These are phyloP conservation scores for Coccomyxa sp. DNA, from an alignment of 139 green algal genomes.

Conservation along the genomic window DNA sequence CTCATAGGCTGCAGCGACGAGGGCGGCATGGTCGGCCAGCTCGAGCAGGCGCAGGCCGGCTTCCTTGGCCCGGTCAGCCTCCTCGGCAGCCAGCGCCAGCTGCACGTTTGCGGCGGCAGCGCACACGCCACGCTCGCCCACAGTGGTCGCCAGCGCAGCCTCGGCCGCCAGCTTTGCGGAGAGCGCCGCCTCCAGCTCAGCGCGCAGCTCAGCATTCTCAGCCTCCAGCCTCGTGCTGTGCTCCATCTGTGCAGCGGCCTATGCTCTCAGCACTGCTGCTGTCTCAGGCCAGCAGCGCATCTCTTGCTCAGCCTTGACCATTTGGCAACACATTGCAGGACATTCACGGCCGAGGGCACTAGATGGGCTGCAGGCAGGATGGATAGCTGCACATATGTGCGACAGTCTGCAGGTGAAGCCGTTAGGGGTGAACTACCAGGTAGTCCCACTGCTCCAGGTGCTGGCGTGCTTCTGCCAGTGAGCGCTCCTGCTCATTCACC, in stretches of 20 bases:
- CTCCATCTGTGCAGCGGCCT: neutral
- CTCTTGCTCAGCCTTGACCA: neutral
- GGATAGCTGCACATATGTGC: too few relatives aligned
- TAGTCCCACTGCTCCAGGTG: constrained; percentile 4
- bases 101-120: neutral
- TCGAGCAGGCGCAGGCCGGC: constrained; percentile 8
- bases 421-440: too few relatives aligned
- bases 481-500: neutral
- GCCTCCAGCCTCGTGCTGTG: constrained; percentile 2
- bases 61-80: constrained; percentile 5
- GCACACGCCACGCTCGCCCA: neutral
- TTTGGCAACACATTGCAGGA: neutral
- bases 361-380: too few relatives aligned
- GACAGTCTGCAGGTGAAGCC: too few relatives aligned
- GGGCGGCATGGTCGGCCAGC: constrained; percentile 12
- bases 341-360: neutral
- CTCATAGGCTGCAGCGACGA: constrained; percentile 14
- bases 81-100: constrained; percentile 1
- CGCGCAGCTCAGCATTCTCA: neutral
- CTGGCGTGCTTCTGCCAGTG: neutral
- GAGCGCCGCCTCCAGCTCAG: neutral
- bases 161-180: neutral
- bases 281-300: neutral
- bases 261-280: neutral
- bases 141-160: neutral